phyloP scores from a whole-genome alignment of 306 rosid species.

The Sphenostylis stenocarpa region DNA sequence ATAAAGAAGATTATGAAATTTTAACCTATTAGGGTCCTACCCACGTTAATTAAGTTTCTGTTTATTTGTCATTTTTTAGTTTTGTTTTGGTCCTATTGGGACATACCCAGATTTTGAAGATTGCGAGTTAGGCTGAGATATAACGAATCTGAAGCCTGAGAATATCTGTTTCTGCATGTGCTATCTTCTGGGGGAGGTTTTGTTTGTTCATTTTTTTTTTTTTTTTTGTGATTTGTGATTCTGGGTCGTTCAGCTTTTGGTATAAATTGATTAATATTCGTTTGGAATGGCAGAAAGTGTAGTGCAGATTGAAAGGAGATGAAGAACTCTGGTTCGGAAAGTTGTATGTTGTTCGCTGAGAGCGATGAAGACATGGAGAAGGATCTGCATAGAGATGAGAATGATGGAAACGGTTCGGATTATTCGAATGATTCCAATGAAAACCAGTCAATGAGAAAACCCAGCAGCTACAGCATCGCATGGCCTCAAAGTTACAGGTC shows the following conservation, averaged over 20 bases:
- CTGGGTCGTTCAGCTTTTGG: not conserved
- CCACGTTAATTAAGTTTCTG: not conserved
- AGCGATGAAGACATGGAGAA: conserved; percentile 73
- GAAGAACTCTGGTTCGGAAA: conserved; percentile 74
- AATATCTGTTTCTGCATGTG: not conserved
- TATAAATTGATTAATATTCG: not conserved
- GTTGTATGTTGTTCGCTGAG: conserved; percentile 55
- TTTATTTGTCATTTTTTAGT: not conserved
- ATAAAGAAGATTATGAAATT: not conserved
- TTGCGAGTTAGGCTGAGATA: not conserved
- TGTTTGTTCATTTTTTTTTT: not conserved
- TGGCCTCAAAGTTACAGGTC: conserved; percentile 99
- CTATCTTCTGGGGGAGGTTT: not conserved
- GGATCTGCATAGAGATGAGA: conserved; percentile 37
- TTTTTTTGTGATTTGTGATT: conserved; percentile 23
- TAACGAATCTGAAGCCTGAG: not conserved
- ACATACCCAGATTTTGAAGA: not conserved
- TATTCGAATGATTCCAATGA: conserved; percentile 51
- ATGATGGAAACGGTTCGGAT: conserved; percentile 63
- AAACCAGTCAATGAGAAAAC: conserved; percentile 41
- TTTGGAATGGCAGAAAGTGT: not conserved
- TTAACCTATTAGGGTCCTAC: not conserved
- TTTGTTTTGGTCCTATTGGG: not conserved
- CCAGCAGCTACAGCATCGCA: conserved; percentile 56
- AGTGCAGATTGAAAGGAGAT: conserved; percentile 36